Conservation (phyloP, 75 land plant genomes). For the Isoetes taiwanensis region DNA sequence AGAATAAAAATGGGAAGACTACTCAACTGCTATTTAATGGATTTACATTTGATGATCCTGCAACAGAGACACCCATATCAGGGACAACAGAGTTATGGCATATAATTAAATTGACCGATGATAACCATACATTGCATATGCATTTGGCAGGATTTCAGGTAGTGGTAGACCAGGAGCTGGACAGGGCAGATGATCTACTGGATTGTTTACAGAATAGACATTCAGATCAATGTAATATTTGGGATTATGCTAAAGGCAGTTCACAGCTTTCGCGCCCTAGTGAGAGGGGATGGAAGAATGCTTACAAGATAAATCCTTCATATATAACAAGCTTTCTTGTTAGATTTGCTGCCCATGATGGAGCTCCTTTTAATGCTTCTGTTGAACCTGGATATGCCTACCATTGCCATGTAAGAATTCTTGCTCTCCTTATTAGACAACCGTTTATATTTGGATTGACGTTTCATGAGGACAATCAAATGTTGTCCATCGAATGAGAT, state of each 20-base stretch:
- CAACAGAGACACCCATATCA: conserved; percentile 49
- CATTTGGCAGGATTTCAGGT: conserved; percentile 45
- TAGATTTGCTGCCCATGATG: conserved; percentile 14
- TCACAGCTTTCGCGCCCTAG: conserved; percentile 13
- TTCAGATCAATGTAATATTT: conserved; percentile 30
- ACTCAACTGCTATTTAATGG: no score
- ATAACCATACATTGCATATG: conserved; percentile 65
- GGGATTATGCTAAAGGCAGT: conserved; percentile 23
- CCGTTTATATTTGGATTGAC: no score
- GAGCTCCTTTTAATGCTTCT: conserved; percentile 24
- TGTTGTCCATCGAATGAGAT: no score
- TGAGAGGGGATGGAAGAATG: conserved; percentile 75
- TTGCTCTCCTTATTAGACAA: no score
- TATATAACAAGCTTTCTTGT: conserved; percentile 44
- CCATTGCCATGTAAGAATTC: conserved; percentile 32
- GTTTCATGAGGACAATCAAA: no score
- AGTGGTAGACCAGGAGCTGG: conserved; percentile 29
- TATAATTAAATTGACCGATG: no score
- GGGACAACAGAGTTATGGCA: conserved; percentile 60
- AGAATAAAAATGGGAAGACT: no score
- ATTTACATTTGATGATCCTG: no score
- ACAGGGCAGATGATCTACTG: conserved; percentile 24
- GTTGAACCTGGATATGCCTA: conserved; percentile 32
- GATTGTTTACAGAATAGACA: conserved; percentile 28
- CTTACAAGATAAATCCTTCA: conserved; percentile 52